These are phyloP conservation scores for Dentiscutata heterogama DNA, from an alignment of 371 early-diverging fungal species.

Conservation along the genomic window DNA sequence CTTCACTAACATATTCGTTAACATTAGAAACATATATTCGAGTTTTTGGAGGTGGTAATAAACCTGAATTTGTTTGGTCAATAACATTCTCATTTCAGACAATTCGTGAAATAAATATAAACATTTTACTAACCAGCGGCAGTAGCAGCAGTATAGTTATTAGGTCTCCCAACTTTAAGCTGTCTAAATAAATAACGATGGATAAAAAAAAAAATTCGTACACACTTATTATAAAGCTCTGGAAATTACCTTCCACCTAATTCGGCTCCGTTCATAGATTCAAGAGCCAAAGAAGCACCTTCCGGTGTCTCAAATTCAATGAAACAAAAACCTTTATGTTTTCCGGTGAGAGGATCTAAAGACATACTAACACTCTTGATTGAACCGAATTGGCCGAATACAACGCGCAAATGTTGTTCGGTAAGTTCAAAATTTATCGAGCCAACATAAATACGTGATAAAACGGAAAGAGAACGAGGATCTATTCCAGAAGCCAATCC, in stretches of 20 bases:
- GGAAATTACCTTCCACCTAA: slow-evolving; percentile 53
- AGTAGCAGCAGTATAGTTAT: slow-evolving; percentile 52
- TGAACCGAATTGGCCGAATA: slow-evolving; percentile 79
- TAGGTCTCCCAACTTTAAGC: slow-evolving; percentile 58
- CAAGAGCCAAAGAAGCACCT: slow-evolving; percentile 78
- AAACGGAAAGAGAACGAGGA: slow-evolving; percentile 47
- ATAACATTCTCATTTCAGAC: slow-evolving; percentile 25
- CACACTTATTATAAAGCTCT: background rate
- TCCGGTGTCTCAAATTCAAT: slow-evolving; percentile 88
- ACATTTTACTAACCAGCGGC: slow-evolving; percentile 45
- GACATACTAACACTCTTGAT: slow-evolving; percentile 80
- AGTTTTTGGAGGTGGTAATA: slow-evolving; percentile 63
- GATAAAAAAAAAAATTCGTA: slow-evolving; percentile 1
- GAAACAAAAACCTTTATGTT: slow-evolving; percentile 90
- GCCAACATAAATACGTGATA: slow-evolving; percentile 86
- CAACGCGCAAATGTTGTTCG: slow-evolving; percentile 76
- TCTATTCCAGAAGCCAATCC: slow-evolving; percentile 45
- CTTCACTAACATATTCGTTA: slow-evolving; percentile 74
- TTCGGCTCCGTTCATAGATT: slow-evolving; percentile 58
- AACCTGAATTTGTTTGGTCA: slow-evolving; percentile 46
- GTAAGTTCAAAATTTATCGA: slow-evolving; percentile 82
- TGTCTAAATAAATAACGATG: slow-evolving; percentile 43
- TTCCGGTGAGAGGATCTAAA: slow-evolving; percentile 73
- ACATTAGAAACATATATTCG: slow-evolving; percentile 85
- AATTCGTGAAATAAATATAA: slow-evolving; percentile 13